A percentile compares a stretch with the other conserved stretches of the same genome.
Evolutionary conservation across 169 alveolate species (phyloP).

Genomic region (Babesia ovata): DNA sequence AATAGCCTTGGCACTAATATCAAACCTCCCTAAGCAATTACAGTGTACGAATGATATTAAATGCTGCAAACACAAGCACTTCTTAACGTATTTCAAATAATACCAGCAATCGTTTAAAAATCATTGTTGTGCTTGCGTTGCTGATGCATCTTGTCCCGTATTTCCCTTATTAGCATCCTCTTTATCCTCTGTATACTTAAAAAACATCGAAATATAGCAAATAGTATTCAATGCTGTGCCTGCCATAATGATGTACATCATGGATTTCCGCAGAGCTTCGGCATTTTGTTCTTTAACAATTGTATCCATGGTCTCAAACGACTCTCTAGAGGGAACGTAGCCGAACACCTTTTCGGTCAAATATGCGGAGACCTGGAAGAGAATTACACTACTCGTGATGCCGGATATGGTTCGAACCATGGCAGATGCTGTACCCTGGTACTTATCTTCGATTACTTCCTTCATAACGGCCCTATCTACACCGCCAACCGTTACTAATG

Average conservation of each 20-base stretch:
- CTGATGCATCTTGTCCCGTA: too few species aligned
- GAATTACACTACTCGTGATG: neutral
- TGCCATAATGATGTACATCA: constrained; percentile 6
- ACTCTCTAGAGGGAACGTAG: constrained; percentile 3
- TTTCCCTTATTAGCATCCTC: neutral
- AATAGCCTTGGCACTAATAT: too few species aligned
- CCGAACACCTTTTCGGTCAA: constrained; percentile 17
- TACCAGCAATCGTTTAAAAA: too few species aligned
- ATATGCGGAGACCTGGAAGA: constrained; percentile 2
- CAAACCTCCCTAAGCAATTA: too few species aligned
- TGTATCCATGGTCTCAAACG: neutral
- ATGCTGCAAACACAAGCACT: too few species aligned
- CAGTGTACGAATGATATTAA: too few species aligned
- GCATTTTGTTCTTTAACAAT: neutral
- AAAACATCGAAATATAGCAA: constrained; percentile 13
- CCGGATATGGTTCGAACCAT: constrained; percentile 1
- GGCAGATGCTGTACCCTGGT: constrained; percentile 8
- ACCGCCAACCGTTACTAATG: constrained; percentile 11
- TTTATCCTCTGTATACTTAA: constrained; percentile 22
- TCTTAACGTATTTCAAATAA: too few species aligned
- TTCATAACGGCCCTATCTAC: constrained; percentile 13
- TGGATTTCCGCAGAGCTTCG: constrained; percentile 10
- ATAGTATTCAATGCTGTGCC: constrained; percentile 5
- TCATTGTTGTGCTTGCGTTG: too few species aligned
- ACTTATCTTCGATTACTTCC: neutral